Percentiles rank a stretch among this genome's conserved stretches.
These are phyloP conservation scores for Selaginella tamariscina DNA, from an alignment of 75 land plant genomes.

Conservation along the genomic window DNA sequence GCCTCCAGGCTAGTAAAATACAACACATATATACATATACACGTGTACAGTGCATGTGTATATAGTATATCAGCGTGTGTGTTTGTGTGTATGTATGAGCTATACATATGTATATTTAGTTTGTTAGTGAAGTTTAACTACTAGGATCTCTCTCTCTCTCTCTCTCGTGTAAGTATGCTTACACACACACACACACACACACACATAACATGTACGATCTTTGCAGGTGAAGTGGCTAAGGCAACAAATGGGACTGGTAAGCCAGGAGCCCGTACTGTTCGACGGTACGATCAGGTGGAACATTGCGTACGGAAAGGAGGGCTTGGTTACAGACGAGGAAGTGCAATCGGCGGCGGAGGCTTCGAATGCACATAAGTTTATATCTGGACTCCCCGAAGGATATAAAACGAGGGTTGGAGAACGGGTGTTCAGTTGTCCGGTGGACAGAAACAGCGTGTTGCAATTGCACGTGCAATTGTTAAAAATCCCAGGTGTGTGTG, in stretches of 20 bases:
- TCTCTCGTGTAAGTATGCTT: no score
- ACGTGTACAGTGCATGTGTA: no score
- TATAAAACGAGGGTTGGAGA: constrained; percentile 39
- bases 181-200: no score
- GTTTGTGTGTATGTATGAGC: no score
- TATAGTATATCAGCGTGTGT: no score
- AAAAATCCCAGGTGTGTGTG: constrained; percentile 57
- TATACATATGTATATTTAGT: no score
- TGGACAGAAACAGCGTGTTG: constrained; percentile 77
- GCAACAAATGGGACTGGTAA: constrained; percentile 9
- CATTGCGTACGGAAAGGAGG: not conserved
- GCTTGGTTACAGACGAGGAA: not conserved
- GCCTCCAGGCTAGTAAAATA: no score
- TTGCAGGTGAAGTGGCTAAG: constrained; percentile 4
- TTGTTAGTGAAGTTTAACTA: no score
- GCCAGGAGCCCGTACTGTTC: constrained; percentile 9
- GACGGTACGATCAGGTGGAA: constrained; percentile 10
- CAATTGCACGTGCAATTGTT: constrained; percentile 70
- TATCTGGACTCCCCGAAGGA: constrained; percentile 13
- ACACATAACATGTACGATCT: no score
- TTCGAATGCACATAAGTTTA: not conserved
- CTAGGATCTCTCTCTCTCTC: no score
- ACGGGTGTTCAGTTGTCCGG: constrained; percentile 70
- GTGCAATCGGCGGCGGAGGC: not conserved
- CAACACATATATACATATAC: no score